Base-by-base conservation (phyloP, 1,284 basidiomycete genomes). In the Cryptococcus jaspeensis region DNA sequence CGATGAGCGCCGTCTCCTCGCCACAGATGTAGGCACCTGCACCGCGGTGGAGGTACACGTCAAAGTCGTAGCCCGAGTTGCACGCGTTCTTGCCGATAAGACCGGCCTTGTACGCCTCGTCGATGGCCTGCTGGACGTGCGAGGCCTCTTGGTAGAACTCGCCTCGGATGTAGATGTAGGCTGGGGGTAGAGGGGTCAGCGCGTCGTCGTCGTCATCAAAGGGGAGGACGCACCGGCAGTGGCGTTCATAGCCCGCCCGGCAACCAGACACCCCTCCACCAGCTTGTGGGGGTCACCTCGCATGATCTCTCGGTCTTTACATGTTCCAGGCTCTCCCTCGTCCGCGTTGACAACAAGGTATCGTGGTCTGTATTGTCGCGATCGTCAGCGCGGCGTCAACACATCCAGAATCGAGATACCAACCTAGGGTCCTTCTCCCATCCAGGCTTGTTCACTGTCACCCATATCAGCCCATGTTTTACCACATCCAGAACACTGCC, bases 1-100 rank as follows among this genome's bases (percentile, higher is more conserved):
- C 94, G 73, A 99, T 98, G 35, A 98, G 82, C 1, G 95, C 95
- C 0, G 96, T 99, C 81, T 98, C 96, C 81, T 99, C 95, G 44
- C 95, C 95, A 74, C 95, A 99, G 63, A 99, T 96, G 81, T 98
- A 98, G 36, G 95, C 95, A 59, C 95, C 95, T 11, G 95, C 94
- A 23, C 94, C 95, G 61, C 93, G 91, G 79, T 98, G 95, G 18
- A 99, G 80, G 79, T 98, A 98, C 45, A 99, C 91, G 73, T 99
- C 96, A 78, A 98, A 98, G 43, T 85, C 79, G 81, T 95, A 98
- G 11, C 94, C 93, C 0, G 89, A 88, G 12, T 88, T 89, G 78
- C 94, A 98, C 0, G 93, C 89, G 76, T 97, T 85, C 78, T 91
- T 89, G 62, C 95, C 95, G 61, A 99, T 82, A 56, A 94, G 81